Base-by-base conservation (phyloP, 768 basidiomycete genomes). In the Flagelloscypha sp. region DNA sequence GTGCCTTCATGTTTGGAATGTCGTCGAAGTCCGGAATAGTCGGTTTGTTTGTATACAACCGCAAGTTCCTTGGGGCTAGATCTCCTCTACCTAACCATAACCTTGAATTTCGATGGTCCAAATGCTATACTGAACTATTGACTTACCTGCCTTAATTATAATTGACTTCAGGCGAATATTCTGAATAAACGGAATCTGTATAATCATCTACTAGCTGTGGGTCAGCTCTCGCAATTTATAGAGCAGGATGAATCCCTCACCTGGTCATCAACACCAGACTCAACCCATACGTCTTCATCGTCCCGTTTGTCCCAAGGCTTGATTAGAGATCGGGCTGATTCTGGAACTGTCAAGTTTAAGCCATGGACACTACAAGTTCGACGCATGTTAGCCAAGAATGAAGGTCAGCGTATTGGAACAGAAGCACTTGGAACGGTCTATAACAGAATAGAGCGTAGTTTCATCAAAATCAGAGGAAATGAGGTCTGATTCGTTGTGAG, bases 191-290 rank as follows among this genome's bases (percentile, higher is more conserved):
- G 87, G 84, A 31, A 90, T 57, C 53, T 87, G 84, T 41, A 90
- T 66, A 48, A 89, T 80, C 37, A 88, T 63, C 86, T 89, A 45
- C 29, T 30, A 28, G 23, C 23, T 12, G 16, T 36, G 17, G 31
- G 38, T 52, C 30, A 35, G 21, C 24, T 35, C 48, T 17, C 10
- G 15, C 15, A 27, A 17, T 31, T 22, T 20, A 34, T 18, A 16
- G 17, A 23, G 18, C 20, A 8, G 25, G 29, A 8, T n/a, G n/a
- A 13, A 37, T 15, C 21, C 40, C 63, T 32, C 41, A 84, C 86
- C 72, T 90, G 84, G 50, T 90, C 86, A 45, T 90, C 87, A 10
- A 88, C 86, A 21, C 76, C 79, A 0, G 86, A 88, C 13, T 89
- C 81, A 10, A 75, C 77, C 41, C 62, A 88, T 43, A 63, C 67